A percentile compares a stretch with the other conserved stretches of the same genome.
Evolutionary conservation across 495 filamentous ascomycete genomes (phyloP).

Genomic region (Tuber magnatum): DNA sequence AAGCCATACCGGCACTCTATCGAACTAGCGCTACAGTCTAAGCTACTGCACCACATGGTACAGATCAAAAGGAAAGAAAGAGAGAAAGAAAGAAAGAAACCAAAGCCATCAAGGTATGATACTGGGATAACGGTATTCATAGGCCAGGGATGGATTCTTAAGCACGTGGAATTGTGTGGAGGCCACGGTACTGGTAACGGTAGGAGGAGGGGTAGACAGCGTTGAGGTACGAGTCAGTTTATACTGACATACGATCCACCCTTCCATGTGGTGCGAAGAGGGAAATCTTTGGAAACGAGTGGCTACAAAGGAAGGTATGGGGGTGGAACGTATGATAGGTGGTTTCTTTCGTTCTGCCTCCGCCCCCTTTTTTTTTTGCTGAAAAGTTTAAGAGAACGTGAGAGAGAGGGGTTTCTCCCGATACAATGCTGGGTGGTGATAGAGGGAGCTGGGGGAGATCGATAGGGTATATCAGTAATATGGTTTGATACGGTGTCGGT

Average conservation of each 20-base stretch:
- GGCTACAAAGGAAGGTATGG: background rate
- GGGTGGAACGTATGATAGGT: background rate
- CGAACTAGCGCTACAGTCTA: background rate
- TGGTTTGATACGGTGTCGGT: too few species aligned
- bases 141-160: background rate
- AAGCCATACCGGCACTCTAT: background rate
- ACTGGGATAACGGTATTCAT: background rate
- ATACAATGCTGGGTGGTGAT: background rate
- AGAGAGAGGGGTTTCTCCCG: background rate
- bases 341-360: too few species aligned
- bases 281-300: background rate
- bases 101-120: background rate
- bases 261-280: background rate
- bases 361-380: background rate
- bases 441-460: background rate
- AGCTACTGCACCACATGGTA: background rate
- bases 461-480: background rate
- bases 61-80: background rate
- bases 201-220: background rate
- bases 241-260: background rate
- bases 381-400: background rate
- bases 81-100: too few species aligned
- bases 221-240: background rate
- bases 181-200: background rate
- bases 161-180: background rate